A percentile compares a stretch with the other conserved stretches of the same genome.
Conservation (phyloP, 768 basidiomycete species). For the Butyriboletus loyo region DNA sequence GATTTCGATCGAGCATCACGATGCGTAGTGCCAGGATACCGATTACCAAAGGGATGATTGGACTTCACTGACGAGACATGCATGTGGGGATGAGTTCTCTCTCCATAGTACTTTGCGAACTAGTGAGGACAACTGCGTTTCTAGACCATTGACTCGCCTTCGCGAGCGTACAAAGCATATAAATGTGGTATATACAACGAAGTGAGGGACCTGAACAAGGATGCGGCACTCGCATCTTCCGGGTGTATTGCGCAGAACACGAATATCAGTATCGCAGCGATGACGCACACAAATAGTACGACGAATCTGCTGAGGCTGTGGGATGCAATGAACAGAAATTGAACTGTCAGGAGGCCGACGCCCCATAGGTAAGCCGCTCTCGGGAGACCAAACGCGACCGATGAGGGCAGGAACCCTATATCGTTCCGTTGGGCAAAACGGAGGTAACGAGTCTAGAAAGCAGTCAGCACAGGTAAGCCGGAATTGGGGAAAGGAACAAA, state of each 20-base stretch:
- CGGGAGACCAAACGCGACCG: constrained; percentile 49
- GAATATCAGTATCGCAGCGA: constrained; percentile 9
- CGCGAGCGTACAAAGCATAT: not conserved
- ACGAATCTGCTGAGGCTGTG: constrained; percentile 9
- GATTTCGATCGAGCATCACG: not conserved
- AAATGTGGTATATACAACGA: constrained; percentile 6
- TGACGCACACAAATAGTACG: constrained; percentile 8
- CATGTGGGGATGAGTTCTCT: no score
- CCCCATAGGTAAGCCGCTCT: no score
- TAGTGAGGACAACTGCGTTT: constrained; percentile 6
- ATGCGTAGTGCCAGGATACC: not conserved
- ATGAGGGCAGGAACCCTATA: constrained; percentile 47
- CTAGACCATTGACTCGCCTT: constrained; percentile 15
- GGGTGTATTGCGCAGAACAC: constrained; percentile 12
- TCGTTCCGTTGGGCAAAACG: constrained; percentile 32
- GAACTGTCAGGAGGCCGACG: constrained; percentile 26
- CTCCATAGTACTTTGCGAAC: no score
- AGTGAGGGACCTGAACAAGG: not conserved
- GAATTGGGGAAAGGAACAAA: constrained; percentile 32
- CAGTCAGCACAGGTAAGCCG: constrained; percentile 1
- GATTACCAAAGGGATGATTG: not conserved
- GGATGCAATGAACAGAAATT: constrained; percentile 22
- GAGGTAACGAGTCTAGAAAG: constrained; percentile 32
- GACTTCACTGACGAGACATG: not conserved
- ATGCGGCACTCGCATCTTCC: constrained; percentile 3